Evolutionary conservation across 2,329 filamentous ascomycete species (phyloP).

Genomic region (Penicillium sp.): DNA sequence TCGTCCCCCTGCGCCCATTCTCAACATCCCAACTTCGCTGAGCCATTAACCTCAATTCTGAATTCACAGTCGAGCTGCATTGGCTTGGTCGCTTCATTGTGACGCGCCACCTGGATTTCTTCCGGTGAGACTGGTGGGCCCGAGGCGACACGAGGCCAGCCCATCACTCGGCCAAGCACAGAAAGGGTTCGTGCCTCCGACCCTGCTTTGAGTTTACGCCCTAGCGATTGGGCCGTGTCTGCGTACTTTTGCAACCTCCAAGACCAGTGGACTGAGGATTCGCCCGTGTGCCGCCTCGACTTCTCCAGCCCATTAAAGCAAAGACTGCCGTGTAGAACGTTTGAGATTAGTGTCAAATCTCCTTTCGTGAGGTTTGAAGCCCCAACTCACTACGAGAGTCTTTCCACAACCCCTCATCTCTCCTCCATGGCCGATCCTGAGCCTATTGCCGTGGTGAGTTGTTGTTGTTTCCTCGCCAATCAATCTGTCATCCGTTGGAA

Average conservation of each 20-base stretch:
- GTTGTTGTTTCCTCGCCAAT: not conserved
- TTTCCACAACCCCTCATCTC: not conserved
- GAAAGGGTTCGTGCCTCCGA: constrained; percentile 2
- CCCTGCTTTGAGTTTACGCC: constrained; percentile 6
- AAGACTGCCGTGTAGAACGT: constrained; percentile 3
- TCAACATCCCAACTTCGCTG: not conserved
- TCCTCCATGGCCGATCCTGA: constrained; percentile 1
- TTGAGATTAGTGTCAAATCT: not conserved
- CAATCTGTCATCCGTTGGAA: not conserved
- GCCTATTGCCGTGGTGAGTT: constrained; percentile 2
- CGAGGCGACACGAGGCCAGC: not conserved
- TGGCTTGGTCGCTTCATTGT: not conserved
- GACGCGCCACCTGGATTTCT: not conserved
- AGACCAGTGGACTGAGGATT: not conserved
- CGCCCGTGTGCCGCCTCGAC: not conserved
- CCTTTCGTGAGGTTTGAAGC: not conserved
- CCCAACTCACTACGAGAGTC: not conserved
- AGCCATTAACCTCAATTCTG: not conserved
- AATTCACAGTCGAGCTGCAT: not conserved
- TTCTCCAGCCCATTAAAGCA: constrained; percentile 2
- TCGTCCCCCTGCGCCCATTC: not conserved
- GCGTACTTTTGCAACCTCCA: not conserved
- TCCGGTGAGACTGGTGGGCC: not conserved
- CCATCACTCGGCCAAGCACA: constrained; percentile 2
- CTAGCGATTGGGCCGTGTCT: constrained; percentile 2